Base-by-base conservation (phyloP, 2,329 filamentous ascomycete species). In the Beauveria brongniartii region DNA sequence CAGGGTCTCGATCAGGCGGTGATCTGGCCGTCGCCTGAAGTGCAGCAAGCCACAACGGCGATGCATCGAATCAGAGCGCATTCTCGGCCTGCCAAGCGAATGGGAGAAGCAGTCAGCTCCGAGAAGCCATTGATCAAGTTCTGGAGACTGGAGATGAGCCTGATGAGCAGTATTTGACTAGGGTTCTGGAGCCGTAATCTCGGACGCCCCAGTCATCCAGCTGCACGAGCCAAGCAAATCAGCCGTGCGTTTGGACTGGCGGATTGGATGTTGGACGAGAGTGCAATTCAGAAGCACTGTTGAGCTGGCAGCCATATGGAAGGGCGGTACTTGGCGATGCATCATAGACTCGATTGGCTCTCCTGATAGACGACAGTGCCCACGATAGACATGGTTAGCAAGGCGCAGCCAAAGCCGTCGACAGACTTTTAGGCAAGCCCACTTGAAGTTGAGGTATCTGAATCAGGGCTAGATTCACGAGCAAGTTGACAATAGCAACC, bases 61-160 rank as follows among this genome's bases (percentile, higher is more conserved):
- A 59, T 43, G 37, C 30, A 59, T 59, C 56, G 56, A 59, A 58
- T 43, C 37, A 52, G 46, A 59, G 26, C 22, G 47, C 18, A 52
- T 30, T 34, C 18, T 40, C 28, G 26, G 43, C 26, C 28, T 18
- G n/a, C 26, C 40, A 37, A 5, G 43, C 20, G 22, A 5, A 28
- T 3, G 9, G 18, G 1, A 43, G 46, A 22, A 24, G 30, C 2
- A 43, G 18, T 7, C 14, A 30, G 10, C 9, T 28, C 34, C 55
- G 46, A 28, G 46, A 20, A 20, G 37, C 18, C 18, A 52, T 51
- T 52, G 56, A 40, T 24, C 26, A 5, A 48, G 16, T 40, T 57
- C 3, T 40, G 34, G 34, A 37, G 34, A 37, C 3, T 48, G 34
- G 34, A 37, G 34, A 37, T 14, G 34, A 37, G 34, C 10, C 34